Evolutionary conservation across 257 asterid species (phyloP).

Genomic region (Salvia rosmarinus): DNA sequence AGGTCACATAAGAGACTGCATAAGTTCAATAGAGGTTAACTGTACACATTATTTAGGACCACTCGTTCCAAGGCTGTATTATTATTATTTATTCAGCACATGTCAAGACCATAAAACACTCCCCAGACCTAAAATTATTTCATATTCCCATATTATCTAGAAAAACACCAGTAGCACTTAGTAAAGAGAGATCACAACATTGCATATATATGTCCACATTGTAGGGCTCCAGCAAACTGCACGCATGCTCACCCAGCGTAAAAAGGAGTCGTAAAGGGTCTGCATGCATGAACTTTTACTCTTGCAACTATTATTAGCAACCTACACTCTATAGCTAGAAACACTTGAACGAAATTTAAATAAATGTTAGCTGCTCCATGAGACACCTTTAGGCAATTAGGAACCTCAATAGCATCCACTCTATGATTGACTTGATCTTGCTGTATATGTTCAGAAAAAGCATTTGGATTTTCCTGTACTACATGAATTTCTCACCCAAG

Average conservation of each 20-base stretch:
- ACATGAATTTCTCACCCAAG: not conserved
- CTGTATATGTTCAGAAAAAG: not conserved
- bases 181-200: not conserved
- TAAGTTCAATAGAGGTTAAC: not conserved
- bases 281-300: constrained; percentile 4
- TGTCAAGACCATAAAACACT: not conserved
- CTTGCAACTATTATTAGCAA: not conserved
- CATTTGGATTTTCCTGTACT: too few relatives aligned
- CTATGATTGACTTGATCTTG: constrained; percentile 1
- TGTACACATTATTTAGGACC: not conserved
- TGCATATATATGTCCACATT: constrained; percentile 1
- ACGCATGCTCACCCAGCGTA: constrained; percentile 11
- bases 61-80: not conserved
- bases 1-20: not conserved
- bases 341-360: not conserved
- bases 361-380: not conserved
- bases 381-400: not conserved
- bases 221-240: constrained; percentile 1
- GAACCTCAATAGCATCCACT: not conserved
- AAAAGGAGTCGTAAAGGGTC: not conserved
- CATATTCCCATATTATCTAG: not conserved
- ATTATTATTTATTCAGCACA: not conserved
- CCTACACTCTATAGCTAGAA: not conserved
- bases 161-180: constrained; percentile 8
- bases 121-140: not conserved